Evolutionary conservation across 495 filamentous ascomycete genomes (phyloP).

Genomic region (Aspergillus cavernicola): DNA sequence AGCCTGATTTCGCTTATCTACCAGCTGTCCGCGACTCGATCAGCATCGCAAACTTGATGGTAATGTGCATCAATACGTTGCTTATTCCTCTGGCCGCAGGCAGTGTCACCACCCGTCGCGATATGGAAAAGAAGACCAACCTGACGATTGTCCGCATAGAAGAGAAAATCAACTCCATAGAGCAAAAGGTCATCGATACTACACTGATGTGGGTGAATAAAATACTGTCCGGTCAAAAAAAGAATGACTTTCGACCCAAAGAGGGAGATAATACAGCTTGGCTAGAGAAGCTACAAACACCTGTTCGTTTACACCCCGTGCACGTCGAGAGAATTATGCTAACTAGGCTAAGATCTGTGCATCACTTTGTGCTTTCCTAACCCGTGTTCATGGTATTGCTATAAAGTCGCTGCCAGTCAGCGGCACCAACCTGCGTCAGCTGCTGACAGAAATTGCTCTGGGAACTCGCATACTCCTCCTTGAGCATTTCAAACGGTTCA

Average conservation of each 20-base stretch:
- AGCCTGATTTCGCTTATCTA: slow-evolving; percentile 87
- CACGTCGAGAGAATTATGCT: not conserved
- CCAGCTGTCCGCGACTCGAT: slow-evolving; percentile 74
- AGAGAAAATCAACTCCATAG: slow-evolving; percentile 80
- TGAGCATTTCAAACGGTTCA: slow-evolving; percentile 91
- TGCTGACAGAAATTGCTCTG: slow-evolving; percentile 81
- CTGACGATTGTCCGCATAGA: slow-evolving; percentile 73
- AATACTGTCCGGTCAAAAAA: slow-evolving; percentile 76
- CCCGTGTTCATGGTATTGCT: slow-evolving; percentile 56
- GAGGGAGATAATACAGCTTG: slow-evolving; percentile 73
- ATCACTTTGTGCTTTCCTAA: slow-evolving; percentile 72
- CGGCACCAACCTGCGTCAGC: slow-evolving; percentile 68
- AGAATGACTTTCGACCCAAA: slow-evolving; percentile 85
- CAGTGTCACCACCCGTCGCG: slow-evolving; percentile 83
- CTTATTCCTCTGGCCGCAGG: slow-evolving; percentile 84
- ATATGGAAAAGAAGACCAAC: slow-evolving; percentile 83
- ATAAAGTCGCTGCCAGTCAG: slow-evolving; percentile 65
- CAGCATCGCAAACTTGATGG: slow-evolving; percentile 87
- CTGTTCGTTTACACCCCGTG: slow-evolving; percentile 34
- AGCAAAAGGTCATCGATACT: slow-evolving; percentile 82
- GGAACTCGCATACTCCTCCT: slow-evolving; percentile 73
- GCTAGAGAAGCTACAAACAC: slow-evolving; percentile 79
- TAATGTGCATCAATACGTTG: slow-evolving; percentile 82
- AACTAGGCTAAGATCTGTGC: slow-evolving; percentile 58
- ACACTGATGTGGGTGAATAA: slow-evolving; percentile 74